Conservation (phyloP, 805 yeast species). For the Suhomyces tanzawaensis region DNA sequence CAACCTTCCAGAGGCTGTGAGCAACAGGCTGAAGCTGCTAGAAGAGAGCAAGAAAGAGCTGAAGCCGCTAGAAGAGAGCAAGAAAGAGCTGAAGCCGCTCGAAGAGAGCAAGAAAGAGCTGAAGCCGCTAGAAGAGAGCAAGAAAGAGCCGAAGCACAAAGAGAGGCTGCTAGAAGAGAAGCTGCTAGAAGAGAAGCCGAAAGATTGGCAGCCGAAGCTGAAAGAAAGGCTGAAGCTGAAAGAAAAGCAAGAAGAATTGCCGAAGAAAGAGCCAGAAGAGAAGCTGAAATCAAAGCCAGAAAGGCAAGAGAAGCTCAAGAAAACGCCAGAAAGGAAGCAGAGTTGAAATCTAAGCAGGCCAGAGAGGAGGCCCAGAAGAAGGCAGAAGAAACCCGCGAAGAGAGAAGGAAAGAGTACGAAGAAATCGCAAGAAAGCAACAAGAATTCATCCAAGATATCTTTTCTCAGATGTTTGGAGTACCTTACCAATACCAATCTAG, state of each 20-base stretch:
- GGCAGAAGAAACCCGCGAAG: too few relatives aligned
- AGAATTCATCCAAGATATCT: conserved; percentile 12
- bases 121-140: conserved; percentile 9
- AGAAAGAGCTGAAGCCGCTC: conserved; percentile 8
- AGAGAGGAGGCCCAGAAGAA: conserved; percentile 3
- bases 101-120: conserved; percentile 7
- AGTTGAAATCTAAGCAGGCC: conserved; percentile 5
- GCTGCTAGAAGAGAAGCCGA: conserved; percentile 7
- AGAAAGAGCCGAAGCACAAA: conserved; percentile 4
- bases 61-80: conserved; percentile 6
- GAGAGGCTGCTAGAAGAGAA: conserved; percentile 8
- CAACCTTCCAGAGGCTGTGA: not conserved
- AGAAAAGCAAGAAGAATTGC: conserved; percentile 7
- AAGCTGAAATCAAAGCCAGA: conserved; percentile 7
- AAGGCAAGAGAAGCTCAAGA: conserved; percentile 12
- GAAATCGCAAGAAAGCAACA: conserved; percentile 19
- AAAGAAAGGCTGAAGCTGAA: too few relatives aligned
- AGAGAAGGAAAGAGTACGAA: conserved; percentile 5
- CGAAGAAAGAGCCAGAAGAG: conserved; percentile 12
- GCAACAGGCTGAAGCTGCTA: conserved; percentile 7
- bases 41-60: conserved; percentile 5
- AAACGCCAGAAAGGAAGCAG: conserved; percentile 4
- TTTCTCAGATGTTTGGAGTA: conserved; percentile 10
- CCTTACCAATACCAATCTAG: not conserved
- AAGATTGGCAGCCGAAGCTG: conserved; percentile 1